These are phyloP conservation scores for Tolypocladium sp. DNA, from an alignment of 2,329 filamentous ascomycete species.

Conservation along the genomic window DNA sequence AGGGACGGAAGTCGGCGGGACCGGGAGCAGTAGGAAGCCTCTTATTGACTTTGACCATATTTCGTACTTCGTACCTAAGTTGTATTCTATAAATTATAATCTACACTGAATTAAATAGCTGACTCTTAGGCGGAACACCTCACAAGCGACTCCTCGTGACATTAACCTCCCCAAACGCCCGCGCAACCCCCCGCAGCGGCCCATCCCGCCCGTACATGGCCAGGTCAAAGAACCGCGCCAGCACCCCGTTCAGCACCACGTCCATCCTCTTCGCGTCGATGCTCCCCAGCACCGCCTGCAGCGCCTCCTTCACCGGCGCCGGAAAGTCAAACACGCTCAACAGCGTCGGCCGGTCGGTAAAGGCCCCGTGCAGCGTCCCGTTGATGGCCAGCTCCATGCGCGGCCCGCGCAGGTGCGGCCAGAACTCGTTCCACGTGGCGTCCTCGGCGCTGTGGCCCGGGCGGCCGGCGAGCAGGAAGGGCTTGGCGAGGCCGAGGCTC, in stretches of 20 bases:
- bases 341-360: conserved; percentile 19
- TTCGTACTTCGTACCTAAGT: no score
- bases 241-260: conserved; percentile 9
- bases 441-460: conserved; percentile 18
- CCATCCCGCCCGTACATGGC: conserved; percentile 5
- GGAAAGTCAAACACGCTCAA: conserved; percentile 14
- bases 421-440: conserved; percentile 21
- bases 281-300: conserved; percentile 8
- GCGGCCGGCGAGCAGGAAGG: conserved; percentile 21
- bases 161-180: conserved; percentile 7
- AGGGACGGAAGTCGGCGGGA: not conserved
- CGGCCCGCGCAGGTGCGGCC: conserved; percentile 12
- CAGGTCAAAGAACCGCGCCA: conserved; percentile 12
- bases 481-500: conserved; percentile 1
- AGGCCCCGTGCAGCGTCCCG: conserved; percentile 19
- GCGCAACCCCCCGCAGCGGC: conserved; percentile 3
- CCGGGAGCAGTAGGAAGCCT: not conserved
- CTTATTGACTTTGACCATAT: no score
- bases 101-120: no score
- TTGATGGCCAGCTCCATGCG: conserved; percentile 14
- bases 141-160: conserved; percentile 9
- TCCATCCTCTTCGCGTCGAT: conserved; percentile 8
- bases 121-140: no score
- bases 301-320: not conserved
- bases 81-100: no score